Base-by-base conservation (phyloP, 2,329 filamentous ascomycete species). In the Colletotrichum sp. region DNA sequence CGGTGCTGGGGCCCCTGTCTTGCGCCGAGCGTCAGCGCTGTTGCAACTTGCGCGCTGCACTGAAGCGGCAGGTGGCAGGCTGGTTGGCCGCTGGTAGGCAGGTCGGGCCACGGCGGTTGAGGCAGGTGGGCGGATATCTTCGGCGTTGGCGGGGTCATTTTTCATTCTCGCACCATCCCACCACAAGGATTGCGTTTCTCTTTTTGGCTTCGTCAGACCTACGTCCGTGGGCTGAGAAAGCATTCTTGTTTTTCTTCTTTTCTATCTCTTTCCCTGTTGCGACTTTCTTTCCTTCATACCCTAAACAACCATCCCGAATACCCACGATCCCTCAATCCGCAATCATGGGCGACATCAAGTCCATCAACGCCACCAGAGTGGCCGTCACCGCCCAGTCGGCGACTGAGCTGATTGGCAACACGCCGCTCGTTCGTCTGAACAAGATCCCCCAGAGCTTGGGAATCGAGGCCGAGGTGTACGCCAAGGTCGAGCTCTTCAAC, bases 401-500 rank as follows among this genome's bases (percentile, higher is more conserved):
- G 79, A 94, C 93, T 62, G 93, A 98, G 86, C 92, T 98, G 79
- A 98, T 99, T 81, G 96, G 96, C 82, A 96, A 98, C 86, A 98
- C 96, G 55, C 97, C 97, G n/a, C 92, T 99, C 70, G 95, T 99
- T 57, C 94, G 95, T 66, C 90, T 99, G 78, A 98, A 98, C 88
- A 96, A 94, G 87, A 93, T 99, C 78, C 97, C 97, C 5, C 94
- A 97, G 84, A 96, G 95, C 69, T 90, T 98, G 24, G 96, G 96
- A 69, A 95, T 99, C 81, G 93, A 97, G 84, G 95, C 95, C 73
- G 93, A 95, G 71, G 94, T 98, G 66, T 98, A 96, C 85, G 96
- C 93, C 78, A 98, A 98, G 86, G 91, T 96, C 75, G 96, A 98
- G 86, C 93, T 96, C 76, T 98, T 98, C 90, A 98, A 98, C 87